Percentiles rank a stretch among this genome's conserved stretches.
phyloP scores from a whole-genome alignment of 345 rosid genomes.

The Citrus inodora region DNA sequence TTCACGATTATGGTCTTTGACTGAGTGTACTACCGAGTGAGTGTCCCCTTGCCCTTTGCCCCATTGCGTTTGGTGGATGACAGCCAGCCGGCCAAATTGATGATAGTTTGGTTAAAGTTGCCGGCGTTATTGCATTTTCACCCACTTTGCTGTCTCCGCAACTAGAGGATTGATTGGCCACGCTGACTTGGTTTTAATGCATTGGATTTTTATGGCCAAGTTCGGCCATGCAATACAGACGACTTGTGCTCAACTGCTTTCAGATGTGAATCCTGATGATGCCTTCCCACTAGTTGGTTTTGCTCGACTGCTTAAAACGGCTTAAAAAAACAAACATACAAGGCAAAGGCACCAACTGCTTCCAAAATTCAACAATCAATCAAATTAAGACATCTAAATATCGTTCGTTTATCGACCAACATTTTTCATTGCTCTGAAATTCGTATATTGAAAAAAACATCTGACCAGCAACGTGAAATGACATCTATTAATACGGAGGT shows the following conservation, averaged over 20 bases:
- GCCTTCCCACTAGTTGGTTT: not conserved
- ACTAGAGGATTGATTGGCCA: not conserved
- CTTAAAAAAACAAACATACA: not conserved
- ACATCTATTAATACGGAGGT: slow-evolving; percentile 14
- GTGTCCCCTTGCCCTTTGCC: too few species aligned
- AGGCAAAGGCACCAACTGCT: not conserved
- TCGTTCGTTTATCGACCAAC: too few species aligned
- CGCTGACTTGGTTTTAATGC: not conserved
- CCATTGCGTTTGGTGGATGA: slow-evolving; percentile 10
- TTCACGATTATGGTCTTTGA: not conserved
- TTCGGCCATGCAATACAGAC: not conserved
- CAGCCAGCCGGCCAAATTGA: not conserved
- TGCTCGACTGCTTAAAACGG: not conserved
- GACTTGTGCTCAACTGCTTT: too few species aligned
- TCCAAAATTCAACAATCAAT: not conserved
- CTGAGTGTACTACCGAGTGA: not conserved
- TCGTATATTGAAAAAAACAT: not conserved
- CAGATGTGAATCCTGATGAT: not conserved
- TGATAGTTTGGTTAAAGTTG: not conserved
- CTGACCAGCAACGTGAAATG: slow-evolving; percentile 11
- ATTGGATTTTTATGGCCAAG: not conserved
- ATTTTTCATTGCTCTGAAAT: slow-evolving; percentile 1
- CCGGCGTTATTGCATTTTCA: slow-evolving; percentile 16
- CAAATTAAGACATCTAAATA: not conserved
- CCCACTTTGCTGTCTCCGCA: slow-evolving; percentile 4